Percentiles rank a stretch among this genome's conserved stretches.
Conservation (phyloP, 1,284 basidiomycete species). For the Sparassis latifolia region DNA sequence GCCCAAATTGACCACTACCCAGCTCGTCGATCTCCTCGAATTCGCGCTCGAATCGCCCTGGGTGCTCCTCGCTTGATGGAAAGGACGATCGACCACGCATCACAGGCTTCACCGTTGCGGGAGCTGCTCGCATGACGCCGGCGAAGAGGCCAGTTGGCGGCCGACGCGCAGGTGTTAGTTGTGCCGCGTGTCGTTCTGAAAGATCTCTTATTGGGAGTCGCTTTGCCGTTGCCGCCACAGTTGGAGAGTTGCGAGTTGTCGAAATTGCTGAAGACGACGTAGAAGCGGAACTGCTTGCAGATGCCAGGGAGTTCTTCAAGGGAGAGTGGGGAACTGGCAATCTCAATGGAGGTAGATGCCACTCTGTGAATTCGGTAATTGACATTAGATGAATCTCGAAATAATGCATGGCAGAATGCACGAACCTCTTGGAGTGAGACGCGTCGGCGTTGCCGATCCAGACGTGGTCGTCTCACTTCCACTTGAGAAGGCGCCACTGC, state of each 20-base stretch:
- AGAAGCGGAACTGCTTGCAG: constrained; percentile 24
- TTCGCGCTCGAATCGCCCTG: constrained; percentile 67
- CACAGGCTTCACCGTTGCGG: background rate
- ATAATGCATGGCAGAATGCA: constrained; percentile 11
- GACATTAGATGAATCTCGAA: no score
- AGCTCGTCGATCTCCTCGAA: constrained; percentile 81
- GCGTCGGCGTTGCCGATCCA: constrained; percentile 57
- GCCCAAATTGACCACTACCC: constrained; percentile 92
- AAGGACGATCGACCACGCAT: constrained; percentile 15
- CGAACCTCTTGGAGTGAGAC: constrained; percentile 36
- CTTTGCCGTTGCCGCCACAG: background rate
- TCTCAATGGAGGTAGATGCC: constrained; percentile 41
- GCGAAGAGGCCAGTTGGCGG: background rate
- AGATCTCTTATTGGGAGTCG: no score
- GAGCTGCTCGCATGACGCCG: constrained; percentile 1
- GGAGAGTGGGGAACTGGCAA: constrained; percentile 39
- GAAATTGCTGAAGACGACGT: constrained; percentile 27
- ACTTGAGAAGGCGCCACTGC: constrained; percentile 71
- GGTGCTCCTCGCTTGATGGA: constrained; percentile 33
- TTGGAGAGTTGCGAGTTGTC: constrained; percentile 22
- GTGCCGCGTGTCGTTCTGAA: no score
- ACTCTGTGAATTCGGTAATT: constrained; percentile 32
- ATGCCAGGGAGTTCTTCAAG: constrained; percentile 33
- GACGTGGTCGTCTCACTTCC: constrained; percentile 45
- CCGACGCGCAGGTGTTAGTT: constrained; percentile 2